phyloP scores from a whole-genome alignment of 1,284 basidiomycete genomes.

The Leccinum fallax region DNA sequence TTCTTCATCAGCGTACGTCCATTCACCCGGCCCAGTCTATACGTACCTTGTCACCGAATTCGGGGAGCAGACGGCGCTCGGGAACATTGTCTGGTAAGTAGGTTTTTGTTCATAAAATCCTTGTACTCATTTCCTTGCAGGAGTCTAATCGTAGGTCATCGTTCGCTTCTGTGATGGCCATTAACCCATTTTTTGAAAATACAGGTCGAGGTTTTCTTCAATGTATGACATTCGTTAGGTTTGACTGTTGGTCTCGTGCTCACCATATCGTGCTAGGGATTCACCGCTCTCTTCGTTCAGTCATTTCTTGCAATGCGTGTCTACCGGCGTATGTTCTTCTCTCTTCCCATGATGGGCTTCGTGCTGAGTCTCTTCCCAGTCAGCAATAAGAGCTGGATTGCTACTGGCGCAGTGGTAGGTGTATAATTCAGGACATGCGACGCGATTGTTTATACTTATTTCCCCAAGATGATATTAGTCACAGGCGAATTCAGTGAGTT shows the following conservation, averaged over 20 bases:
- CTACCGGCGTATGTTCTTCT: slow-evolving; percentile 28
- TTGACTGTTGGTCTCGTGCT: not conserved
- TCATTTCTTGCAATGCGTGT: slow-evolving; percentile 38
- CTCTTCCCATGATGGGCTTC: not conserved
- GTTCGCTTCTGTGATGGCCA: not conserved
- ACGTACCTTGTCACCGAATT: slow-evolving; percentile 43
- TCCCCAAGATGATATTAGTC: slow-evolving; percentile 40
- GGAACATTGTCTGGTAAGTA: slow-evolving; percentile 50
- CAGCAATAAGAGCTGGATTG: slow-evolving; percentile 33
- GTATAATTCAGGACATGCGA: not conserved
- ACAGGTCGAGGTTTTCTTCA: slow-evolving; percentile 45
- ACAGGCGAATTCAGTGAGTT: slow-evolving; percentile 55
- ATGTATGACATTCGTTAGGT: slow-evolving; percentile 19
- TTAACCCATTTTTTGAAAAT: slow-evolving; percentile 1
- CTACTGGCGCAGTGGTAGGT: slow-evolving; percentile 31
- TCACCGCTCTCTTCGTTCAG: slow-evolving; percentile 44
- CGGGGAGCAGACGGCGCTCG: slow-evolving; percentile 35
- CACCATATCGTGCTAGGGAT: slow-evolving; percentile 22
- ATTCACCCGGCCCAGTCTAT: slow-evolving; percentile 46
- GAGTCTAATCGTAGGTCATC: slow-evolving; percentile 48
- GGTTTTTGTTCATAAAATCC: not conserved
- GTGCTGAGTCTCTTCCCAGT: slow-evolving; percentile 17
- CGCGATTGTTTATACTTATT: slow-evolving; percentile 2
- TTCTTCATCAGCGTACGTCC: not conserved
- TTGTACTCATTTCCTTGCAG: slow-evolving; percentile 30